phyloP scores from a whole-genome alignment of 371 early-diverging fungal species.

The Syncephalastrum contaminatum region DNA sequence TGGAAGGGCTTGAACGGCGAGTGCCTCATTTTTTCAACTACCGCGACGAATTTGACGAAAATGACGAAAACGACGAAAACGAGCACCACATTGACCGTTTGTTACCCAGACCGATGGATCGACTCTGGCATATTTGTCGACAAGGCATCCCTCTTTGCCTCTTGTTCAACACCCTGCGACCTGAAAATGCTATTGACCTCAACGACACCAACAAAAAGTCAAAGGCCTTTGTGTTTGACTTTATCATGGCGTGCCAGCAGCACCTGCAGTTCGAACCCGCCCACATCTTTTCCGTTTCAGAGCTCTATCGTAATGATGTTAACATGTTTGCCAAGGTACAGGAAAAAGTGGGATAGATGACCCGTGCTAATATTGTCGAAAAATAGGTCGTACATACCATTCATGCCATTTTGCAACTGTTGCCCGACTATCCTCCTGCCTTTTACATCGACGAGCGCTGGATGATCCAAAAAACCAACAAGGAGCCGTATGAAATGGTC shows the following conservation, averaged over 20 bases:
- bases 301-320: conserved; percentile 90
- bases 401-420: too few relatives aligned
- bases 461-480: conserved; percentile 8
- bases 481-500: conserved; percentile 81
- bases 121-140: conserved; percentile 87
- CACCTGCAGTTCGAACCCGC: conserved; percentile 70
- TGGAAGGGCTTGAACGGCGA: conserved; percentile 46
- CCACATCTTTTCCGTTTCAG: conserved; percentile 80
- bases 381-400: too few relatives aligned
- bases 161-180: conserved; percentile 74
- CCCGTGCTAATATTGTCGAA: not conserved
- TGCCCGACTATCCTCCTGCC: too few relatives aligned
- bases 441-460: too few relatives aligned
- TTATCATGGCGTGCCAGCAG: conserved; percentile 69
- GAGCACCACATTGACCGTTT: not conserved
- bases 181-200: conserved; percentile 52
- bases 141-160: conserved; percentile 86
- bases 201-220: conserved; percentile 60
- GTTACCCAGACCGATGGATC: conserved; percentile 8
- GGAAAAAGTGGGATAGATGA: not conserved
- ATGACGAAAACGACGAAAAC: not conserved
- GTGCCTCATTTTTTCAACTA: conserved; percentile 58
- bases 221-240: conserved; percentile 77
- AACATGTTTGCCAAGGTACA: conserved; percentile 91
- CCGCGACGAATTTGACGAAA: conserved; percentile 13